phyloP scores from a whole-genome alignment of 441 rosid genomes.

The Flueggea neowawraea region DNA sequence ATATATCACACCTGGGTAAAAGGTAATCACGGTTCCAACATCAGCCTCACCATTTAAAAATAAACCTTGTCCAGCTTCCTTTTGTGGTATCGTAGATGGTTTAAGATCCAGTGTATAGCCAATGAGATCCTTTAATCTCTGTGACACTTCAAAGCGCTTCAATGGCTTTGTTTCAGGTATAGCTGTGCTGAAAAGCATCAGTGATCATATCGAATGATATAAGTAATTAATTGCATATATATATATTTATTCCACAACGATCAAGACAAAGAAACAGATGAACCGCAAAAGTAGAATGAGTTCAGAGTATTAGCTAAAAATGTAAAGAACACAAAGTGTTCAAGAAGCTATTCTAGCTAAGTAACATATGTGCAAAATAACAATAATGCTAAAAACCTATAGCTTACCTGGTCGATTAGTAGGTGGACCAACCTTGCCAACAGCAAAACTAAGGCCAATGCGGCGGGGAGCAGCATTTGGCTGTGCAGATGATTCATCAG shows the following conservation, averaged over 20 bases:
- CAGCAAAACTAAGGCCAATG: conserved; percentile 81
- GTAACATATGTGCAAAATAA: background rate
- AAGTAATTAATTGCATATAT: background rate
- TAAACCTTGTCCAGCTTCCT: conserved; percentile 76
- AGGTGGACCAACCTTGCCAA: conserved; percentile 38
- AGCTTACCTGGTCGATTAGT: conserved; percentile 41
- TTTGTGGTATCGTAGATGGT: conserved; percentile 66
- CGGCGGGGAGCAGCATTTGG: conserved; percentile 32
- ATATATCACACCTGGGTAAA: conserved; percentile 81
- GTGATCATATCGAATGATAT: conserved; percentile 22
- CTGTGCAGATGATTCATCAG: conserved; percentile 24
- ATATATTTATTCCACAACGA: background rate
- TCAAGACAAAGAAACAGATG: background rate
- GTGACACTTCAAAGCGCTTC: conserved; percentile 48
- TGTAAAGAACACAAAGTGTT: background rate
- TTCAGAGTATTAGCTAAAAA: background rate
- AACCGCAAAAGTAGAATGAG: background rate
- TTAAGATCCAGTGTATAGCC: conserved; percentile 63
- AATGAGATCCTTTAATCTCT: conserved; percentile 49
- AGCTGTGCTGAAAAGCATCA: conserved; percentile 68
- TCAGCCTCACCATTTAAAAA: conserved; percentile 74
- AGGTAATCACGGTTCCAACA: conserved; percentile 69
- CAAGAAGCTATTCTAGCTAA: background rate
- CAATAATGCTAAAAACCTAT: background rate
- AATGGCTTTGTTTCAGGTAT: conserved; percentile 60